A percentile compares a stretch with the other conserved stretches of the same genome.
These are phyloP conservation scores for Flaveria robusta DNA, from an alignment of 129 eudicot species.

Conservation along the genomic window DNA sequence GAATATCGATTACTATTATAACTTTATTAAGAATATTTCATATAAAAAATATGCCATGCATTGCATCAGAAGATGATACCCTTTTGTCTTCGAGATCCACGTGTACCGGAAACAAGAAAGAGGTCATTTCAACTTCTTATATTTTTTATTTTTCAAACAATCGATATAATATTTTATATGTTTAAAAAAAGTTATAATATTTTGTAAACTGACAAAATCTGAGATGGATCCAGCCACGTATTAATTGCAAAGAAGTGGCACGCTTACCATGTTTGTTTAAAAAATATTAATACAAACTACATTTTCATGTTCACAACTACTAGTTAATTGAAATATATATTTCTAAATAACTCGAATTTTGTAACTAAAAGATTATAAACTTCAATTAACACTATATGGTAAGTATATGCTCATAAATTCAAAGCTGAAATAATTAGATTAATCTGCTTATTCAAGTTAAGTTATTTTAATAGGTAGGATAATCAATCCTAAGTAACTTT, in stretches of 20 bases:
- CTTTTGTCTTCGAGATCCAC: conserved; percentile 29
- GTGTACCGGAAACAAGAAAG: conserved; percentile 21
- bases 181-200: background rate
- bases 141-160: background rate
- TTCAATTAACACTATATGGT: background rate
- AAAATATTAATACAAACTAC: background rate
- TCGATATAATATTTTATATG: background rate
- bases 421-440: background rate
- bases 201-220: background rate
- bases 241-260: conserved; percentile 22
- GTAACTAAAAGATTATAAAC: background rate
- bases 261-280: background rate
- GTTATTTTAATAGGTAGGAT: background rate
- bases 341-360: background rate
- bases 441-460: background rate
- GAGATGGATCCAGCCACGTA: background rate
- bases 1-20: background rate
- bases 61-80: conserved; percentile 24
- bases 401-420: background rate
- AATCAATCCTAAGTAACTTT: background rate
- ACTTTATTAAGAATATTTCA: conserved; percentile 6
- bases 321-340: background rate
- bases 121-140: background rate
- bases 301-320: background rate
- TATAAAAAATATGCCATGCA: conserved; percentile 26